These are phyloP conservation scores for Arthrinium phaeospermum DNA, from an alignment of 2,329 filamentous ascomycete genomes.

Conservation along the genomic window DNA sequence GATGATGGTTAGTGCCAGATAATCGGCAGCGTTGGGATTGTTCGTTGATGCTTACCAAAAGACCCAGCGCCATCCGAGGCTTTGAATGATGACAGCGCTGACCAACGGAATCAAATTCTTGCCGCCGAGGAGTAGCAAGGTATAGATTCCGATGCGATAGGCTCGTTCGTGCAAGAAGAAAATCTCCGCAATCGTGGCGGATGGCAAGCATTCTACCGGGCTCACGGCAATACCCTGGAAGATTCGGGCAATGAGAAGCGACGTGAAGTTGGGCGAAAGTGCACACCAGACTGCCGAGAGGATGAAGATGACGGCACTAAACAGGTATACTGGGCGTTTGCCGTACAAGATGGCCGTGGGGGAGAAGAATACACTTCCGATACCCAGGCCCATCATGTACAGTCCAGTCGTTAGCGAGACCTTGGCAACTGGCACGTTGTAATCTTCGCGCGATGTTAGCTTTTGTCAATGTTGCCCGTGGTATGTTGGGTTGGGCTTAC, in stretches of 20 bases:
- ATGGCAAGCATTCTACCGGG: slow-evolving; percentile 90
- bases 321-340: slow-evolving; percentile 88
- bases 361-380: slow-evolving; percentile 83
- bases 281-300: slow-evolving; percentile 83
- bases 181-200: slow-evolving; percentile 93
- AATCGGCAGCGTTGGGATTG: background rate
- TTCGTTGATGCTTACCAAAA: slow-evolving; percentile 67
- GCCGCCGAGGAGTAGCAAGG: slow-evolving; percentile 82
- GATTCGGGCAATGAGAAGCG: slow-evolving; percentile 80
- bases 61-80: slow-evolving; percentile 85
- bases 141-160: slow-evolving; percentile 93
- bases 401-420: slow-evolving; percentile 89
- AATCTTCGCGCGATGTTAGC: slow-evolving; percentile 42
- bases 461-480: background rate
- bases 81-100: slow-evolving; percentile 82
- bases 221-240: slow-evolving; percentile 89
- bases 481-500: slow-evolving; percentile 47
- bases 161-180: slow-evolving; percentile 95
- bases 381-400: slow-evolving; percentile 91
- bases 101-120: slow-evolving; percentile 91
- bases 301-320: slow-evolving; percentile 78
- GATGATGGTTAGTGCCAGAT: background rate
- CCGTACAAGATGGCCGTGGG: slow-evolving; percentile 91
- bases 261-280: slow-evolving; percentile 78
- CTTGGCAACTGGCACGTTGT: slow-evolving; percentile 69